Evolutionary conservation across 345 rosid species (phyloP).

Genomic region (Eucalyptus paniculata): DNA sequence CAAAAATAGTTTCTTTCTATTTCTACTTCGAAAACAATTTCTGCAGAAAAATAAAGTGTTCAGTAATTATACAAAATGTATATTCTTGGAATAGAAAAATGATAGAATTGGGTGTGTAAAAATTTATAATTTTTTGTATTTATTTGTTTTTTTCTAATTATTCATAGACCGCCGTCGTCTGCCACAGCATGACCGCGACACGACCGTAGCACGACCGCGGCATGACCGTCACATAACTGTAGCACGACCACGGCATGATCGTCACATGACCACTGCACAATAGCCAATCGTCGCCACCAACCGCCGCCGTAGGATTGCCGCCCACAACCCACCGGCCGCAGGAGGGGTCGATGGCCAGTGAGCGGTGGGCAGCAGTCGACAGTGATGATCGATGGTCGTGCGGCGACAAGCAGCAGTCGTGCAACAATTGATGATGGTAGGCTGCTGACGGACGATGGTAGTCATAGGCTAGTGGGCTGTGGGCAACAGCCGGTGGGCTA

Average conservation of each 20-base stretch:
- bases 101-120: too few species aligned
- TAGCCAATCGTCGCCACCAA: rapidly evolving
- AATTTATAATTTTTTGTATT: too few species aligned
- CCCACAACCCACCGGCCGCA: rapidly evolving
- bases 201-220: too few species aligned
- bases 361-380: rapidly evolving
- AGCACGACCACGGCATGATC: rapidly evolving
- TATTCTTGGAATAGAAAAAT: too few species aligned
- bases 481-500: rapidly evolving
- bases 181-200: rapidly evolving
- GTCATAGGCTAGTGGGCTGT: rapidly evolving
- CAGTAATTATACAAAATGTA: too few species aligned
- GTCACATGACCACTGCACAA: rapidly evolving
- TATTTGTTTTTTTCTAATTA: too few species aligned
- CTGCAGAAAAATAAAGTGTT: too few species aligned
- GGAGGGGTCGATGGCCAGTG: rapidly evolving
- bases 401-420: rapidly evolving
- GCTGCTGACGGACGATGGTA: rapidly evolving
- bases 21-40: too few species aligned
- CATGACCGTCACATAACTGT: rapidly evolving
- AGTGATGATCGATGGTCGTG: rapidly evolving
- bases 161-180: rapidly evolving
- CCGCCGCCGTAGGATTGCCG: rapidly evolving
- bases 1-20: too few species aligned
- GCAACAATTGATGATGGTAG: rapidly evolving